Conservation (phyloP, 768 basidiomycete genomes). For the Pleurotus salmoneostramineus region DNA sequence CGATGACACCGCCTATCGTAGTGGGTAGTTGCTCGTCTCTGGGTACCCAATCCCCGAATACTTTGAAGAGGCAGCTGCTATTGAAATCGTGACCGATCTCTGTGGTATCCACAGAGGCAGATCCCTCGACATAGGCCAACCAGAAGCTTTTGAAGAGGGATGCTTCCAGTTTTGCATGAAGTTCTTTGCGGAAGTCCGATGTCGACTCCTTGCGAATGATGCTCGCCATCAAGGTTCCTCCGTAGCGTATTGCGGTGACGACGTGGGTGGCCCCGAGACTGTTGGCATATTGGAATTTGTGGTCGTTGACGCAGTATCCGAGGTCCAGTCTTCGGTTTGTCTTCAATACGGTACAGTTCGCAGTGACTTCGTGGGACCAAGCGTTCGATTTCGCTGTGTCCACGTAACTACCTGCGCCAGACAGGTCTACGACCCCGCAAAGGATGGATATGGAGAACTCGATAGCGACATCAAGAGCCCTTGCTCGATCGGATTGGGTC, state of each 20-base stretch:
- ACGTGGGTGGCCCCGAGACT: constrained; percentile 11
- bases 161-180: neutral
- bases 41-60: constrained; percentile 1
- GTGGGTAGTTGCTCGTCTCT: constrained; percentile 3
- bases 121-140: neutral
- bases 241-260: constrained; percentile 13
- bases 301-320: neutral
- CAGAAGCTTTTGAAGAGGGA: neutral
- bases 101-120: neutral
- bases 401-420: neutral
- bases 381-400: neutral
- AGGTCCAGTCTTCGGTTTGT: neutral
- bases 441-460: neutral
- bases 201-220: constrained; percentile 6
- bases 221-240: constrained; percentile 10
- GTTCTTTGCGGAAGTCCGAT: constrained; percentile 6
- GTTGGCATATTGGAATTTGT: neutral
- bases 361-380: neutral
- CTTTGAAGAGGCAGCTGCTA: constrained; percentile 1
- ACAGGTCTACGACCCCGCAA: neutral
- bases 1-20: constrained; percentile 7
- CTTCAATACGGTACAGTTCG: neutral
- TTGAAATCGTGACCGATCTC: neutral
- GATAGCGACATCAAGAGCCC: neutral
- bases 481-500: neutral